Evolutionary conservation across 768 basidiomycete species (phyloP), one percentile per base, ranked within the genome.

Genomic region (Gelatoporia subvermispora): DNA sequence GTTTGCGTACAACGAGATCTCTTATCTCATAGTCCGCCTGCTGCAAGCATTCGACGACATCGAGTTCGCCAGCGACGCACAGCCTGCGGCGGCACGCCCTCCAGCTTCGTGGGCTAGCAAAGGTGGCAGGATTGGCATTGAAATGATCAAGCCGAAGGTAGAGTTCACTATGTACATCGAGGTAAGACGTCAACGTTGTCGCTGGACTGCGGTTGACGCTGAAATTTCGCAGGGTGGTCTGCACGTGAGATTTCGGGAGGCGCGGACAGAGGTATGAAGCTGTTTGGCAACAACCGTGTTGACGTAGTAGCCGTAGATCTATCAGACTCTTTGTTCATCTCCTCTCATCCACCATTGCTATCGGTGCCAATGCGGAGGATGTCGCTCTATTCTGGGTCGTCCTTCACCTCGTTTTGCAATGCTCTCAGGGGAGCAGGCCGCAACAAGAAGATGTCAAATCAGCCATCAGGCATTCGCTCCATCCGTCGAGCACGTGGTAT

Each of bases 1-100:
- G 72, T 77, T 79, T 56, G 76, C 77, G n/a, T 78, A 78, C 60
- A 73, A 78, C 55, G 74, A 76, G 59, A 67, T 72, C 4, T 76
- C 77, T 4, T 77, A 75, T 62, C 74, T 78, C 63, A 68, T 80
- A 42, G 62, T 78, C 43, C 72, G 78, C 4, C 61, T 80, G 0
- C 57, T 79, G 23, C 80, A 82, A 55, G 61, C 68, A 31, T 75
- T 80, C 52, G 69, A 71, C 24, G 55, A 49, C 2, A 63, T 81
- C 51, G 55, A 59, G 20, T 59, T 80, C 5, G 74, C 69, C 35
- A 49, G 59, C 41, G 66, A 69, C 0, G 66, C 64, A 9, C 72
- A 72, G 22, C 64, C 57, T 0, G 51, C 64, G 1, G 56, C 8
- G 49, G 57, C 62, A 22, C 51, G 52, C 10, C 62, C 61, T 3